Evolutionary conservation across 2,329 filamentous ascomycete genomes (phyloP).

Genomic region (Monilinia polystroma): DNA sequence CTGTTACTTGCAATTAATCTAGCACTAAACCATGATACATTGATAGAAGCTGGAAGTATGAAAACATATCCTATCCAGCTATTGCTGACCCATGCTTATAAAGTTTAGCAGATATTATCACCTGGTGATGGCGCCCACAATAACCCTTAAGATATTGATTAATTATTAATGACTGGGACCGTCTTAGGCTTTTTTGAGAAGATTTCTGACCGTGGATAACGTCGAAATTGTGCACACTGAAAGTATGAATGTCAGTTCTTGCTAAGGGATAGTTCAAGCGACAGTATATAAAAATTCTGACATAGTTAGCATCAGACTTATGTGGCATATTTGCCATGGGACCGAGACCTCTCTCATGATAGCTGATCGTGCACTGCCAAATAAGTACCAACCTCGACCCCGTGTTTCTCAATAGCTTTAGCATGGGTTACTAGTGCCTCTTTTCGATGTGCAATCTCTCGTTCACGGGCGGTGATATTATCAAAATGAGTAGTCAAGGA

Average conservation of each 20-base stretch:
- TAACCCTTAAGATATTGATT: background rate
- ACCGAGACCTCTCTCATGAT: background rate
- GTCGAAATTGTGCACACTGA: background rate
- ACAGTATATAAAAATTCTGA: background rate
- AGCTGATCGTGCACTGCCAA: background rate
- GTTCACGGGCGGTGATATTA: background rate
- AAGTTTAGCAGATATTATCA: no score
- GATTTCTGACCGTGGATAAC: background rate
- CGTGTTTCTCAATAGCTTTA: background rate
- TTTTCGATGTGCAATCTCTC: background rate
- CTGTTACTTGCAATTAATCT: accelerated
- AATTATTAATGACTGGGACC: background rate
- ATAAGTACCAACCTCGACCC: background rate
- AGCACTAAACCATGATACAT: background rate
- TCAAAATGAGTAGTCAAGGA: background rate
- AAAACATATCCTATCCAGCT: background rate
- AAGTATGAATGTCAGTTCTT: background rate
- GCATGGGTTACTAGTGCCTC: background rate
- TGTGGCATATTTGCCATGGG: background rate
- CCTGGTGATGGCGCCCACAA: no score
- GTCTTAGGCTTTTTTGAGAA: no score
- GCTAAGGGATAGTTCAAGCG: no score
- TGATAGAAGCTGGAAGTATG: background rate
- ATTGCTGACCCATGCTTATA: background rate
- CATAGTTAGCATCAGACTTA: background rate